Base-by-base conservation (phyloP, 2,329 filamentous ascomycete genomes). In the Diaporthe sp. region DNA sequence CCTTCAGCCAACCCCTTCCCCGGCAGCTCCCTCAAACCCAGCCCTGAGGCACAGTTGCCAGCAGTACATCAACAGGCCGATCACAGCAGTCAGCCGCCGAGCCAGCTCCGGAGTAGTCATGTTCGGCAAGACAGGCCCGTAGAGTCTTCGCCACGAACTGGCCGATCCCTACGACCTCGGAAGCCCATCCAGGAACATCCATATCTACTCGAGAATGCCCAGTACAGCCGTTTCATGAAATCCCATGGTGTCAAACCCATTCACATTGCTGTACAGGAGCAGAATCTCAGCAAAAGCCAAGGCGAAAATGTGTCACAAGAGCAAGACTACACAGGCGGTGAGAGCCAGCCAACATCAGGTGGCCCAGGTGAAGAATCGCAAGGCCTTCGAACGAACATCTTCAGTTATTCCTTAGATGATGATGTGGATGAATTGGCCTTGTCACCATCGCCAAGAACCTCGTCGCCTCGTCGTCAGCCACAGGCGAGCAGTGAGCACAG, bases 121-220 rank as follows among this genome's bases (percentile, higher is more conserved):
- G 64, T 33, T 71, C 76, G 33, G 52, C 35, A 40, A 42, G n/a
- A 35, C 38, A 42, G 7, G 25, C 42, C 57, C 22, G 25, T 17
- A 17, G 50, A 61, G 33, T 61, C 25, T 52, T 55, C 76, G 71
- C 54, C 73, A 76, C 25, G 77, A 55, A 72, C 58, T 42, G 57
- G 40, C 55, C 86, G 89, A 45, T 89, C 87, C 5, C 82, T 92
- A n/a, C 86, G 90, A 9, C 89, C 89, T 1, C 86, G 90, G 28
- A 92, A 91, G 75, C 89, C 89, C 1, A 91, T 91, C 9, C 90
- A 92, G 78, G 85, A 91, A 78, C 89, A 91, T 58, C 90, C 90
- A 4, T 92, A 91, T 76, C 81, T 88, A 8, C 82, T 91, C 5
- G 90, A 92, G 76, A 88, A 86, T 78, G 89, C 86, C 0, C 86